Conservation (phyloP, 805 yeast species). For the Saturnispora zaruensis region DNA sequence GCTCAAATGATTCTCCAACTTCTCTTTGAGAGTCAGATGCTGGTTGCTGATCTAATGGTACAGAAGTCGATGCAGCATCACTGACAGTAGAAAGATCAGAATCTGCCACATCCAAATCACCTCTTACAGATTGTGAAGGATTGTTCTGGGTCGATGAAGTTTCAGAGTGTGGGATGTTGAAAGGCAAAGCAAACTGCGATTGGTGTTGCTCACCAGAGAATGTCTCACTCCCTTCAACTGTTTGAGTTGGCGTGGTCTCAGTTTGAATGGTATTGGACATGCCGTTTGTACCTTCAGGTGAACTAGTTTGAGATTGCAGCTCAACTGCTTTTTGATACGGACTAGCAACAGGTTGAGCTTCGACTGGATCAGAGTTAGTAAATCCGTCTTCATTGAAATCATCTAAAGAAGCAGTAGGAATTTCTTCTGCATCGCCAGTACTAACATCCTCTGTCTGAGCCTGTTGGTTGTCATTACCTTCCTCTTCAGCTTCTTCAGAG, state of each 20-base stretch:
- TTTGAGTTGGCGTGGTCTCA: slow-evolving; percentile 33
- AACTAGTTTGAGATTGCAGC: slow-evolving; percentile 14
- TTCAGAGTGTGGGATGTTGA: slow-evolving; percentile 64
- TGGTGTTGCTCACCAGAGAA: slow-evolving; percentile 10
- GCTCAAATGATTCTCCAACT: slow-evolving; percentile 43
- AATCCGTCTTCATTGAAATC: slow-evolving; percentile 24
- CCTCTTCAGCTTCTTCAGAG: not conserved
- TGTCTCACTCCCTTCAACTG: slow-evolving; percentile 31
- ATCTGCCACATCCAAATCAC: slow-evolving; percentile 45
- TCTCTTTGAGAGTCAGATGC: slow-evolving; percentile 13
- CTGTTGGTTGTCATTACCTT: not conserved
- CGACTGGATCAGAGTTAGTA: slow-evolving; percentile 1
- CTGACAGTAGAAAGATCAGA: slow-evolving; percentile 30
- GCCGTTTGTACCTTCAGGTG: slow-evolving; percentile 18
- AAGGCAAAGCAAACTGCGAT: slow-evolving; percentile 29
- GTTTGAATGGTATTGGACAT: slow-evolving; percentile 11
- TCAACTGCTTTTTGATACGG: not conserved
- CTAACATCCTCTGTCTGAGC: not conserved
- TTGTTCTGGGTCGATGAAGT: slow-evolving; percentile 90
- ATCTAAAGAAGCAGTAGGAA: slow-evolving; percentile 28
- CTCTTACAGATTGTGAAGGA: slow-evolving; percentile 85
- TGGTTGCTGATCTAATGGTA: slow-evolving; percentile 1
- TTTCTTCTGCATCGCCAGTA: slow-evolving; percentile 17
- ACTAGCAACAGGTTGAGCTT: slow-evolving; percentile 10
- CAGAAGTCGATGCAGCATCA: slow-evolving; percentile 25